These are phyloP conservation scores for Boletales sp. DNA, from an alignment of 768 basidiomycete genomes.

Conservation along the genomic window DNA sequence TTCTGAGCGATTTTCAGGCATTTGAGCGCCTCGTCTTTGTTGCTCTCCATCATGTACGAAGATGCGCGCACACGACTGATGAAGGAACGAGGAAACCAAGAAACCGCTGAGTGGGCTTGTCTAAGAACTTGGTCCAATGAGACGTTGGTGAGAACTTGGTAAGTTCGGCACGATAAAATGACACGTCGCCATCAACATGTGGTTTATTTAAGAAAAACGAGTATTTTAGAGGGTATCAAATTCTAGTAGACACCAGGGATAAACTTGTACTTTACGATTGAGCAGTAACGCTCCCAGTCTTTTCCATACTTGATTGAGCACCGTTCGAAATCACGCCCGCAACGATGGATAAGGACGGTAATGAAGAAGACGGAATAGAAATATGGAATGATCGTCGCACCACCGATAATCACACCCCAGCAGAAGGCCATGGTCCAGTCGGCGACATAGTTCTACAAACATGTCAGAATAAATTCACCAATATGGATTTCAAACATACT, in stretches of 20 bases:
- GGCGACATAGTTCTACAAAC: slow-evolving; percentile 80
- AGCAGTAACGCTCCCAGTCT: slow-evolving; percentile 90
- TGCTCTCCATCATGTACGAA: slow-evolving; percentile 63
- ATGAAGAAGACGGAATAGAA: slow-evolving; percentile 98
- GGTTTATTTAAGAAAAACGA: neutral
- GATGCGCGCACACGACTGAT: slow-evolving; percentile 6
- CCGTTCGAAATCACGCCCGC: slow-evolving; percentile 92
- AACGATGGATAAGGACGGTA: slow-evolving; percentile 86
- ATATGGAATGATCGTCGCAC: slow-evolving; percentile 82
- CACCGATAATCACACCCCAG: slow-evolving; percentile 79
- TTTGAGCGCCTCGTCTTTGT: slow-evolving; percentile 85
- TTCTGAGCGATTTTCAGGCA: slow-evolving; percentile 77
- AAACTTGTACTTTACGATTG: slow-evolving; percentile 86
- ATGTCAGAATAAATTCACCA: neutral
- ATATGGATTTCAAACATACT: slow-evolving; percentile 38
- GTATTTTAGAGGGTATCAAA: slow-evolving; percentile 12
- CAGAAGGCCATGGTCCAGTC: slow-evolving; percentile 85
- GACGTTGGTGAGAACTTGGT: slow-evolving; percentile 23
- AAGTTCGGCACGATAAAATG: neutral
- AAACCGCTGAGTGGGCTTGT: slow-evolving; percentile 1
- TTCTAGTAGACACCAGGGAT: slow-evolving; percentile 80
- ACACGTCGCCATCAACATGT: slow-evolving; percentile 4
- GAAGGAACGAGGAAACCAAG: slow-evolving; percentile 4
- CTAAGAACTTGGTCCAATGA: slow-evolving; percentile 5
- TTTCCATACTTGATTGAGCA: slow-evolving; percentile 91